phyloP scores from a whole-genome alignment of 495 filamentous ascomycete genomes.

The Xylaria curta region DNA sequence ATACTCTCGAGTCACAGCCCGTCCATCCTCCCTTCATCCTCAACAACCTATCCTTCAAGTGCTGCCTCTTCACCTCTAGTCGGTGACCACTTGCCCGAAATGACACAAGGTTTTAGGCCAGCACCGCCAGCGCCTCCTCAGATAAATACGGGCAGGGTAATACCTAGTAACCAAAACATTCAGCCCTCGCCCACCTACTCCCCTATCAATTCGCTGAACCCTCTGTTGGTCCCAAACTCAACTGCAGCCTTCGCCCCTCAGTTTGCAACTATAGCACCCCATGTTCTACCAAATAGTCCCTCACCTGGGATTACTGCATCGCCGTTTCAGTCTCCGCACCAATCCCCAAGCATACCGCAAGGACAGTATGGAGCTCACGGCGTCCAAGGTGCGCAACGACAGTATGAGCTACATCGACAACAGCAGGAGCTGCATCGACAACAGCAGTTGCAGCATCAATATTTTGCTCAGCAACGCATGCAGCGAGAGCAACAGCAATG shows the following conservation, averaged over 20 bases:
- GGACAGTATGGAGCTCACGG: constrained; percentile 2
- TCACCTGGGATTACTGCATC: constrained; percentile 6
- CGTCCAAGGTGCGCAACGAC: constrained; percentile 7
- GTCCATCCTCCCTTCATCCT: constrained; percentile 6
- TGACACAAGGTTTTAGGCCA: not conserved
- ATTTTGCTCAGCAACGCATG: no score
- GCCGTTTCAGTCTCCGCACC: constrained; percentile 13
- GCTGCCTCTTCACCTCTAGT: not conserved
- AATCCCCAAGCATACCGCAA: constrained; percentile 9
- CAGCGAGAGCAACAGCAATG: constrained; percentile 7
- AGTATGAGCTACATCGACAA: constrained; percentile 14
- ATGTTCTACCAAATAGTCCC: constrained; percentile 16
- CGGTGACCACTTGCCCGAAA: constrained; percentile 3
- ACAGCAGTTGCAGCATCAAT: constrained; percentile 29
- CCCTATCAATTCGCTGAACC: not conserved
- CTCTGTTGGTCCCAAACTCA: not conserved
- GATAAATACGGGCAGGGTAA: constrained; percentile 9
- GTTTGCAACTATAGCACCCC: constrained; percentile 20
- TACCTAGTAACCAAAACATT: constrained; percentile 12
- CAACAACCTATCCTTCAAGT: not conserved
- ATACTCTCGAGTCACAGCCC: constrained; percentile 6
- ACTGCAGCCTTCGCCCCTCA: constrained; percentile 14
- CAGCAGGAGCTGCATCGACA: constrained; percentile 14
- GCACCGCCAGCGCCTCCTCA: not conserved
- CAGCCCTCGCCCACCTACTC: constrained; percentile 20